A percentile compares a stretch with the other conserved stretches of the same genome.
phyloP scores from a whole-genome alignment of 2,329 filamentous ascomycete species.

The Botrytis medusae region DNA sequence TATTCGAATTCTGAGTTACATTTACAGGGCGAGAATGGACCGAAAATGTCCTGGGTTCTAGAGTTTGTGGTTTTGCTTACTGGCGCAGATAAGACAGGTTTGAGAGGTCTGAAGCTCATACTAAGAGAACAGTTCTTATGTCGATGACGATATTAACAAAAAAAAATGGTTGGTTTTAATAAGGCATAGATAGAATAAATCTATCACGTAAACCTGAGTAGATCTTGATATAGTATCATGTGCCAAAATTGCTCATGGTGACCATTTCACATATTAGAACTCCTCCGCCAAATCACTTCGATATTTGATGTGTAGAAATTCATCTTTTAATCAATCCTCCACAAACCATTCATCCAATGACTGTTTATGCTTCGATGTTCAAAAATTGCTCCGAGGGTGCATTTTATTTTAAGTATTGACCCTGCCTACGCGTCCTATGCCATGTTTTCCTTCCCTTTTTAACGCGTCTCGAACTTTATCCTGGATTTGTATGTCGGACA shows the following conservation, averaged over 20 bases:
- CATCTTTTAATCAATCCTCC: not conserved
- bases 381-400: not conserved
- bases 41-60: conserved; percentile 18
- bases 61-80: conserved; percentile 21
- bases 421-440: not conserved
- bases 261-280: not conserved
- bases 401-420: not conserved
- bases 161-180: conserved; percentile 12
- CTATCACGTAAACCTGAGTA: not conserved
- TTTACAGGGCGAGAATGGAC: conserved; percentile 26
- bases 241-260: not conserved
- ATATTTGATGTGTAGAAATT: not conserved
- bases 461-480: not conserved
- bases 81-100: conserved; percentile 19
- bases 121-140: not conserved
- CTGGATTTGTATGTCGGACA: not conserved
- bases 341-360: not conserved
- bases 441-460: not conserved
- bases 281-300: not conserved
- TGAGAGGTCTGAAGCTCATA: conserved; percentile 20
- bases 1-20: conserved; percentile 26
- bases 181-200: conserved; percentile 13
- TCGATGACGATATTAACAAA: not conserved
- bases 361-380: not conserved
- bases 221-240: not conserved